A percentile compares a stretch with the other conserved stretches of the same genome.
phyloP scores from a whole-genome alignment of 495 filamentous ascomycete genomes.

The Patellaria atrata region DNA sequence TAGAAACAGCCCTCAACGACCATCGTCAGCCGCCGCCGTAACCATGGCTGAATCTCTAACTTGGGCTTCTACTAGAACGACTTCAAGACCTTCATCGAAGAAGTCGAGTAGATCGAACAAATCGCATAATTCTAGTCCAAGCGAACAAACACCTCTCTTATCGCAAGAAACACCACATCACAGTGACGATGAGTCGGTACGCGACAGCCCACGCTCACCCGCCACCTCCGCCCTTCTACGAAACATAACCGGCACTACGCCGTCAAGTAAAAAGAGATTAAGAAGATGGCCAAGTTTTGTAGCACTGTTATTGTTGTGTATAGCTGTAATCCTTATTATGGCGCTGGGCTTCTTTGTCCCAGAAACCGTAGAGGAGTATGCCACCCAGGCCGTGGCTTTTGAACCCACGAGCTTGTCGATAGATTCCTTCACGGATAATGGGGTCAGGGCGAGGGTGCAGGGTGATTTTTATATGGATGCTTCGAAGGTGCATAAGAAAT shows the following conservation, averaged over 20 bases:
- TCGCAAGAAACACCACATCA: slow-evolving; percentile 31
- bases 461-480: slow-evolving; percentile 71
- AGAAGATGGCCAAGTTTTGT: slow-evolving; percentile 45
- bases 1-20: neutral
- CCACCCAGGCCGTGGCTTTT: slow-evolving; percentile 64
- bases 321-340: slow-evolving; percentile 38
- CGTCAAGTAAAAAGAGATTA: slow-evolving; percentile 6
- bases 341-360: slow-evolving; percentile 62
- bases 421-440: slow-evolving; percentile 62
- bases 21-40: neutral
- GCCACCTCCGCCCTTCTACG: slow-evolving; percentile 6
- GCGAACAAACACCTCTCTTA: slow-evolving; percentile 43
- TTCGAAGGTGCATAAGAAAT: slow-evolving; percentile 48
- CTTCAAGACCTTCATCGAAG: slow-evolving; percentile 22
- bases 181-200: slow-evolving; percentile 23
- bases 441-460: slow-evolving; percentile 62
- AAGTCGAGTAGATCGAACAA: slow-evolving; percentile 21
- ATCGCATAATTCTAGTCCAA: slow-evolving; percentile 19
- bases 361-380: slow-evolving; percentile 67
- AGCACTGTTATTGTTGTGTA: slow-evolving; percentile 35
- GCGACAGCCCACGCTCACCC: slow-evolving; percentile 7
- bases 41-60: neutral
- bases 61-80: slow-evolving; percentile 14
- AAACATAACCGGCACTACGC: slow-evolving; percentile 4
- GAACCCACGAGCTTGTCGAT: slow-evolving; percentile 70